Base-by-base conservation (phyloP, 2,329 filamentous ascomycete genomes). In the Grosmannia serpens region DNA sequence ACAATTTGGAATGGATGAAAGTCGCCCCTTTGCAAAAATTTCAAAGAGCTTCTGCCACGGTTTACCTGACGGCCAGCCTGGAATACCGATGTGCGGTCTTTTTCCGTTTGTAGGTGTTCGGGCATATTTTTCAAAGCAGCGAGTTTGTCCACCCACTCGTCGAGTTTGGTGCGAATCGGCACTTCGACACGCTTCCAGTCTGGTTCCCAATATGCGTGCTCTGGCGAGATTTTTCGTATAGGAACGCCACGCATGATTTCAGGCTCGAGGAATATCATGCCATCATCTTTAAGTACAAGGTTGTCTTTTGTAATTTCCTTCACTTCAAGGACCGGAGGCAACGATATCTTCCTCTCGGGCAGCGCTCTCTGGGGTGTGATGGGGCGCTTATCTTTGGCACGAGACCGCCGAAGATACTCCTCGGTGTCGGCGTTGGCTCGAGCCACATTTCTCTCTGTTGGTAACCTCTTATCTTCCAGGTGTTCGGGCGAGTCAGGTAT, bases 1-100 rank as follows among this genome's bases (percentile, higher is more conserved):
- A 83, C 71, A 11, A 83, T 73, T 65, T 84, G 81, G 59, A 79
- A 82, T 0, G 81, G 81, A 62, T 79, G 78, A 60, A 83, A 76
- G 2, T 75, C 70, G n/a, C 75, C 77, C 0, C 74, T 69, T 9
- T 73, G 67, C 6, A 83, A 68, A 58, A 81, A 83, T 51, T 77
- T 73, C 38, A 83, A 70, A n/a, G 81, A 77, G 26, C 72, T 68
- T 13, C 74, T 70, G 24, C 81, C 81, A 5, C 80, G 75, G 61
- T 83, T 83, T 54, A 82, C 75, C 62, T 83, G 80, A 1, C 80
- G 74, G 7, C 78, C 76, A 8, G 78, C 77, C 62, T 81, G 73
- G 60, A 81, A 82, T 55, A 79, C 76, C 41, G 74, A 74, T 3
- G 73, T 74, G 5, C 70, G 68, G 27, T 73, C 71, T 6, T 70